These are phyloP conservation scores for Xerocomellus intermedius DNA, from an alignment of 768 basidiomycete species.

Conservation along the genomic window DNA sequence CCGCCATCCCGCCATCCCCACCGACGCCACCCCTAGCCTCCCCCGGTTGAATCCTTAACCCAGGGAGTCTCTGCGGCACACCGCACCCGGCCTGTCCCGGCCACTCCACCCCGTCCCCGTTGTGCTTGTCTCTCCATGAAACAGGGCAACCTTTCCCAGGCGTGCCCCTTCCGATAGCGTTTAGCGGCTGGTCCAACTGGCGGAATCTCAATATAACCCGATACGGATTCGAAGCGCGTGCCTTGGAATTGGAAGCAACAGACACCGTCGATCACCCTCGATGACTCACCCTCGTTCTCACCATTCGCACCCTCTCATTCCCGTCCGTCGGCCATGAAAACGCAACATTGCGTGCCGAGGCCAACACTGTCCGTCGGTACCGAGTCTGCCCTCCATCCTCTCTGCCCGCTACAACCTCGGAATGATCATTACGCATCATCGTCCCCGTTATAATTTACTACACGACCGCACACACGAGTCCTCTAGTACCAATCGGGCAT, in stretches of 20 bases:
- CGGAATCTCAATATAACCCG: conserved; percentile 20
- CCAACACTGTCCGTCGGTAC: conserved; percentile 5
- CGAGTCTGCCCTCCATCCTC: not conserved
- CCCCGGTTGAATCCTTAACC: conserved; percentile 17
- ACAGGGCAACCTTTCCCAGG: conserved; percentile 6
- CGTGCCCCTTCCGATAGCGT: not conserved
- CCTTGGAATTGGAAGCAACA: conserved; percentile 26
- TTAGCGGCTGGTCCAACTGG: not conserved
- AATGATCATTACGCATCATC: conserved; percentile 14
- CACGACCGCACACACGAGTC: conserved; percentile 1
- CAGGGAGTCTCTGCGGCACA: not conserved
- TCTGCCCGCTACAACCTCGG: not conserved
- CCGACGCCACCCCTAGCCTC: conserved; percentile 18
- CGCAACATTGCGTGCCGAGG: not conserved
- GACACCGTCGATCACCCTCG: conserved; percentile 32
- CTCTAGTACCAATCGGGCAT: conserved; percentile 1
- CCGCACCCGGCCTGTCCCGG: conserved; percentile 13
- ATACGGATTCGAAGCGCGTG: conserved; percentile 24
- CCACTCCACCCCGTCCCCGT: not conserved
- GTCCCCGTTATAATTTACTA: conserved; percentile 15
- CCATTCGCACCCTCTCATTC: not conserved
- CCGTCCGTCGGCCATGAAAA: conserved; percentile 16
- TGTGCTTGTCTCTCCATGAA: conserved; percentile 3
- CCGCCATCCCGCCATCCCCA: conserved; percentile 21
- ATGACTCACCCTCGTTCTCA: conserved; percentile 15